Conservation (phyloP, 2,329 filamentous ascomycete species). For the Westerdykella ornata region DNA sequence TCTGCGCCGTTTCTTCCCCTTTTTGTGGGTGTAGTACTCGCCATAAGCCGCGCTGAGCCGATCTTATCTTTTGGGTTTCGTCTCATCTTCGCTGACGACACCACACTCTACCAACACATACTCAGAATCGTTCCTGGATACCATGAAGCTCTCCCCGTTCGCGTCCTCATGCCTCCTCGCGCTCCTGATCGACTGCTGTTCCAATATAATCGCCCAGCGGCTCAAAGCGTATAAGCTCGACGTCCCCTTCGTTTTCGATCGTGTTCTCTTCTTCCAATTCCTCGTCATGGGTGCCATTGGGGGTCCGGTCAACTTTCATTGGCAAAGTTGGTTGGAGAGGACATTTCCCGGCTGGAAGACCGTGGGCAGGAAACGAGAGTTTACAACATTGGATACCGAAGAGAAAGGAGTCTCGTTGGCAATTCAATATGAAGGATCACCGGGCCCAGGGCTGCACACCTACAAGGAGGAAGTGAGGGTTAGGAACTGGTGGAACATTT, state of each 20-base stretch:
- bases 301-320: conserved; percentile 76
- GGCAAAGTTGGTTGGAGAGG: conserved; percentile 74
- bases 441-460: conserved; percentile 11
- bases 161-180: conserved; percentile 31
- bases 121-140: no score
- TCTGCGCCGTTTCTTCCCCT: no score
- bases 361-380: conserved; percentile 13
- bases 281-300: conserved; percentile 60
- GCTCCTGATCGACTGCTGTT: conserved; percentile 32
- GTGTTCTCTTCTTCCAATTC: conserved; percentile 35
- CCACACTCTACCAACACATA: conserved; percentile 2
- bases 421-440: conserved; percentile 17
- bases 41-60: no score
- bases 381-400: conserved; percentile 14
- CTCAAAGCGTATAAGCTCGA: conserved; percentile 32
- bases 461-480: conserved; percentile 26
- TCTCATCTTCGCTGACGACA: conserved; percentile 7
- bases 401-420: conserved; percentile 25
- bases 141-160: conserved; percentile 29
- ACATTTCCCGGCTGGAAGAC: conserved; percentile 57
- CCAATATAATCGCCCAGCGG: conserved; percentile 34
- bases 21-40: no score
- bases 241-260: conserved; percentile 34
- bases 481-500: conserved; percentile 51
- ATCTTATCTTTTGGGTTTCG: no score